Percentiles rank a stretch among this genome's conserved stretches.
Evolutionary conservation across 441 rosid species (phyloP).

Genomic region (Euphorbia schlechtendalii): DNA sequence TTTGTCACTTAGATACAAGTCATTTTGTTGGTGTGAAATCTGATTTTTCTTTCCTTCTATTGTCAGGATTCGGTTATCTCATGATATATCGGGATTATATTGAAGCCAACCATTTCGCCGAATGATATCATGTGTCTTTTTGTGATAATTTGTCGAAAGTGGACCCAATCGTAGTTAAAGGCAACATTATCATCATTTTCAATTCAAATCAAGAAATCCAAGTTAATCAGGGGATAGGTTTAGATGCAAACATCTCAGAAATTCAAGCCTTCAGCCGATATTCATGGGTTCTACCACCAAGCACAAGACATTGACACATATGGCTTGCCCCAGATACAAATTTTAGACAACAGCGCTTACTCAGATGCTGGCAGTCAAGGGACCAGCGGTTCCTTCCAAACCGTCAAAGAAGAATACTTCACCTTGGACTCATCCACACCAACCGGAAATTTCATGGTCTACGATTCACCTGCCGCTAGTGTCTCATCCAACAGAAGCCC

Average conservation of each 20-base stretch:
- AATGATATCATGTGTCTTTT: conserved; percentile 1
- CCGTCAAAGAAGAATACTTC: conserved; percentile 36
- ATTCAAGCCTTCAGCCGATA: conserved; percentile 29
- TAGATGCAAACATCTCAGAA: conserved; percentile 50
- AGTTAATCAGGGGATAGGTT: conserved; percentile 11
- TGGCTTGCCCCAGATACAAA: conserved; percentile 31
- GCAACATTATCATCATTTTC: not conserved
- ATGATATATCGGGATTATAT: conserved; percentile 5
- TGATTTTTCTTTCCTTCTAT: not conserved
- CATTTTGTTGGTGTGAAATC: not conserved
- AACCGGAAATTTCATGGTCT: conserved; percentile 23
- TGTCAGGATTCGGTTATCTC: conserved; percentile 18
- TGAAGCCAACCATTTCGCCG: not conserved
- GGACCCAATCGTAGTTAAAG: conserved; percentile 9
- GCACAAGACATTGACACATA: conserved; percentile 31
- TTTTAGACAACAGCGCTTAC: conserved; percentile 29
- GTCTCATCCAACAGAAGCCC: conserved; percentile 44
- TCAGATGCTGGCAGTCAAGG: conserved; percentile 43
- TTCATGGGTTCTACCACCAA: conserved; percentile 34
- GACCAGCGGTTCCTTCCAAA: conserved; percentile 34
- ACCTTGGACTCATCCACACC: conserved; percentile 57
- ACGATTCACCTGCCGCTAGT: conserved; percentile 45
- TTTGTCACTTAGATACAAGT: not conserved
- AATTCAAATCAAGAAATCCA: not conserved
- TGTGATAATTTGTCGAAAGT: conserved; percentile 6